Evolutionary conservation across 1,139 yeast genomes (phyloP).

Genomic region (Debaryomyces robertsiae): DNA sequence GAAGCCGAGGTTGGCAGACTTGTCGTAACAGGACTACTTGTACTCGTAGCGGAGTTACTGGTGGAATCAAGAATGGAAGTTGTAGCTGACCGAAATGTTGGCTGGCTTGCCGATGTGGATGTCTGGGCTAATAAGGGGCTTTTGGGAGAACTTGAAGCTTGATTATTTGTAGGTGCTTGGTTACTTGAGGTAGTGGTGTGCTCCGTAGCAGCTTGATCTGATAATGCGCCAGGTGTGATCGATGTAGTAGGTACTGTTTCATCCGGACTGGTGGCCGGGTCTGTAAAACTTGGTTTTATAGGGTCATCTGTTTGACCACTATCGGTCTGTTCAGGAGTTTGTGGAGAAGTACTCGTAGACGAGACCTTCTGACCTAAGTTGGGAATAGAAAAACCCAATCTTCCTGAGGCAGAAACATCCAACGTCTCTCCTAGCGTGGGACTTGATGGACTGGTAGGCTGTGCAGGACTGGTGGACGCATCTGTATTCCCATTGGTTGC

Average conservation of each 20-base stretch:
- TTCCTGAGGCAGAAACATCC: too few relatives aligned
- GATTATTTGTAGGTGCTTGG: not conserved
- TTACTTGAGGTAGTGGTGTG: not conserved
- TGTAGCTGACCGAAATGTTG: not conserved
- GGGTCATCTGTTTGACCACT: not conserved
- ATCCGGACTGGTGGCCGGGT: not conserved
- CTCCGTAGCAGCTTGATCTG: not conserved
- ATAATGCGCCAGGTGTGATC: not conserved
- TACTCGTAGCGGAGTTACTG: not conserved
- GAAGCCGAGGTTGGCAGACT: not conserved
- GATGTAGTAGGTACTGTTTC: not conserved
- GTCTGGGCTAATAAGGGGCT: too few relatives aligned
- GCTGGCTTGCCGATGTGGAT: too few relatives aligned
- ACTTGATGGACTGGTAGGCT: too few relatives aligned
- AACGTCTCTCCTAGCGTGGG: too few relatives aligned
- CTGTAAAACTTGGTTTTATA: not conserved
- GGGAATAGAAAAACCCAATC: too few relatives aligned
- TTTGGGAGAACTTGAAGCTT: not conserved
- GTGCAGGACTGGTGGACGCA: too few relatives aligned
- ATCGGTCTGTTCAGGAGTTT: not conserved
- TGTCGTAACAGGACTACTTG: conserved; percentile 5
- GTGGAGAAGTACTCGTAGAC: not conserved
- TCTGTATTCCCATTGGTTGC: too few relatives aligned
- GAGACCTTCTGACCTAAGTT: not conserved
- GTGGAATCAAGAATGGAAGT: not conserved